These are phyloP conservation scores for Metschnikowia picachoensis DNA, from an alignment of 805 yeast species.

Conservation along the genomic window DNA sequence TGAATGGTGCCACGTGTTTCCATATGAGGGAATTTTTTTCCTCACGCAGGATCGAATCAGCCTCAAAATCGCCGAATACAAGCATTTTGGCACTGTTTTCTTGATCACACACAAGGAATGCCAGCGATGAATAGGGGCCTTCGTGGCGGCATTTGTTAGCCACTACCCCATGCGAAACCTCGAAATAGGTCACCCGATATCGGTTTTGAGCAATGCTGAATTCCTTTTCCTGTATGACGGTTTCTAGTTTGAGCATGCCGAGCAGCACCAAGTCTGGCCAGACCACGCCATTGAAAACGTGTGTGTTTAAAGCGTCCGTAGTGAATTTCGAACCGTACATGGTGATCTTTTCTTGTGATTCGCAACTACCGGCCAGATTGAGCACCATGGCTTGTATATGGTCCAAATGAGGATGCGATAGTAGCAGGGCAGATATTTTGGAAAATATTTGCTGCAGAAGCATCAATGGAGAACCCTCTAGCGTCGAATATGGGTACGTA, in stretches of 20 bases:
- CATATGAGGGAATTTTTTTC: slow-evolving; percentile 47
- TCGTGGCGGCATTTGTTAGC: slow-evolving; percentile 3
- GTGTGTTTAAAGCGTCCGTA: slow-evolving; percentile 44
- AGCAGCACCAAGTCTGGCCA: slow-evolving; percentile 70
- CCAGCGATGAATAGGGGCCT: slow-evolving; percentile 46
- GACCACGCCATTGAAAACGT: slow-evolving; percentile 66
- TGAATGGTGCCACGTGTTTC: slow-evolving; percentile 47
- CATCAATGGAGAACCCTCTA: slow-evolving; percentile 8
- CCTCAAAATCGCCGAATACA: slow-evolving; percentile 82
- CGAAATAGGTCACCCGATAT: slow-evolving; percentile 29
- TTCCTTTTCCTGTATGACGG: slow-evolving; percentile 12
- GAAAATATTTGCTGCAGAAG: slow-evolving; percentile 21
- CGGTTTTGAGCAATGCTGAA: slow-evolving; percentile 16
- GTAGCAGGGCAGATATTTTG: slow-evolving; percentile 32
- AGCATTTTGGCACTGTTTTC: slow-evolving; percentile 39
- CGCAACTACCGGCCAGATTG: slow-evolving; percentile 57
- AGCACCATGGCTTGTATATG: slow-evolving; percentile 67
- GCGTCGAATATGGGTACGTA: slow-evolving; percentile 24
- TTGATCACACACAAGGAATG: slow-evolving; percentile 50
- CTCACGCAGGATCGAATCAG: slow-evolving; percentile 48
- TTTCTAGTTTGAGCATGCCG: slow-evolving; percentile 22
- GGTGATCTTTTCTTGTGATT: background rate
- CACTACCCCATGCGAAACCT: slow-evolving; percentile 32
- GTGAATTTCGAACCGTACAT: slow-evolving; percentile 52
- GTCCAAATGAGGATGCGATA: slow-evolving; percentile 85